phyloP scores from a whole-genome alignment of 1,139 yeast species.

The Zygoascus sp. region DNA sequence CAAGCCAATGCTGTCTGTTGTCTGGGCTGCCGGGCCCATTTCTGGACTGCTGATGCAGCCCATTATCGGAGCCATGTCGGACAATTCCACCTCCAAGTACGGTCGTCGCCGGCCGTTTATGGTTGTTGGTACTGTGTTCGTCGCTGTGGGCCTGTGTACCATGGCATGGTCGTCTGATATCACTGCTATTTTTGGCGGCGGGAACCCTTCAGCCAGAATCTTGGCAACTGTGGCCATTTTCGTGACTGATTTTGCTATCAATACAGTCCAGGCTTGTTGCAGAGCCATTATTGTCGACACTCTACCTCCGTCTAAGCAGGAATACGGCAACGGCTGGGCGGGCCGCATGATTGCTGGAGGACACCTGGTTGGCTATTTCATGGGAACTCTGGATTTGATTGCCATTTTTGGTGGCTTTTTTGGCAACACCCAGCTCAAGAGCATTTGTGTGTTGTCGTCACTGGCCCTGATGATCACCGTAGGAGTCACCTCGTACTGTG shows the following conservation, averaged over 20 bases:
- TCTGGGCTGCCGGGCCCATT: conserved; percentile 62
- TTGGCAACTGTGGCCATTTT: conserved; percentile 50
- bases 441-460: conserved; percentile 45
- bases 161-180: conserved; percentile 48
- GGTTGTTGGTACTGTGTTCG: conserved; percentile 47
- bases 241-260: conserved; percentile 51
- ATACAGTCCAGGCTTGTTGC: conserved; percentile 56
- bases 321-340: conserved; percentile 66
- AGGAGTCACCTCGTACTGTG: conserved; percentile 39
- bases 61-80: conserved; percentile 52
- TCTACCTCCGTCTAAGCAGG: conserved; percentile 50
- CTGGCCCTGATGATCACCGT: conserved; percentile 40
- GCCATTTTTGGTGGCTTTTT: conserved; percentile 35
- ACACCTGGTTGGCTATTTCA: conserved; percentile 50
- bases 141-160: conserved; percentile 41
- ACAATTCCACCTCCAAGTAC: conserved; percentile 40
- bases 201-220: conserved; percentile 29
- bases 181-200: conserved; percentile 16
- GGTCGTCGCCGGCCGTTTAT: conserved; percentile 57
- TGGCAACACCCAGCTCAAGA: conserved; percentile 50
- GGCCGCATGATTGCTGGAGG: conserved; percentile 61
- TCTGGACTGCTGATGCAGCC: conserved; percentile 61
- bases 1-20: conserved; percentile 47
- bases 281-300: conserved; percentile 57
- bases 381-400: conserved; percentile 44